Evolutionary conservation across 2,329 filamentous ascomycete species (phyloP), one percentile per base, ranked within the genome.

Genomic region (Akanthomyces muscarius): DNA sequence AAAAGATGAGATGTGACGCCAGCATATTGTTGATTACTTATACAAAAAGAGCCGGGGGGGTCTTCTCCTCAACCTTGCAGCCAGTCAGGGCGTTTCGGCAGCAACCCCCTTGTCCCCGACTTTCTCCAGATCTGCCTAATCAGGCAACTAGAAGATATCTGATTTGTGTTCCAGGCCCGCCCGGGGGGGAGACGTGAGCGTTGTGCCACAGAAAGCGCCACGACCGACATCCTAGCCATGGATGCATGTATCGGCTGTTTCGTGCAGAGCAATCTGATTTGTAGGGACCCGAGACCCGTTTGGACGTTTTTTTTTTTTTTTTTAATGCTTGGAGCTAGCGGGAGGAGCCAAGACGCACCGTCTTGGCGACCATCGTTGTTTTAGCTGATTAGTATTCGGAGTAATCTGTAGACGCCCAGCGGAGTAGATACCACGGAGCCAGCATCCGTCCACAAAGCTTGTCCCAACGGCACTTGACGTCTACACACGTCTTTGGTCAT

Each of bases 81-180:
- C 7, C 7, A 36, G 33, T 7, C 33, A 36, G 33, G 33, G 33
- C 10, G 8, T 11, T 36, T 8, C 33, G 7, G 10, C 7, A 36
- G 33, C 33, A 21, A 14, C 38, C 23, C 16, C 54, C 41, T 47
- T 23, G 28, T 30, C 28, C 28, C 28, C 28, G 28, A 6, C 28
- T 28, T 23, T 47, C 25, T 41, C 54, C 28, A 10, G 54, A 48
- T 11, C 42, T 57, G 44, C 55, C 55, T 25, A 57, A 57, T 36
- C 55, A 36, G 55, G 55, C 28, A 57, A 57, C 45, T 25, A 45
- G 52, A 36, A 30, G n/a, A 5, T 57, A 33, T 47, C 42, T 44
- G 54, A 33, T 47, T 47, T 57, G 25, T 57, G 14, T 42, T 28
- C 6, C 28, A 30, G 13, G 33, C 30, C 30, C 30, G 10, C 7